These are phyloP conservation scores for Astrothelium macrocarpum DNA, from an alignment of 495 filamentous ascomycete genomes.

Conservation along the genomic window DNA sequence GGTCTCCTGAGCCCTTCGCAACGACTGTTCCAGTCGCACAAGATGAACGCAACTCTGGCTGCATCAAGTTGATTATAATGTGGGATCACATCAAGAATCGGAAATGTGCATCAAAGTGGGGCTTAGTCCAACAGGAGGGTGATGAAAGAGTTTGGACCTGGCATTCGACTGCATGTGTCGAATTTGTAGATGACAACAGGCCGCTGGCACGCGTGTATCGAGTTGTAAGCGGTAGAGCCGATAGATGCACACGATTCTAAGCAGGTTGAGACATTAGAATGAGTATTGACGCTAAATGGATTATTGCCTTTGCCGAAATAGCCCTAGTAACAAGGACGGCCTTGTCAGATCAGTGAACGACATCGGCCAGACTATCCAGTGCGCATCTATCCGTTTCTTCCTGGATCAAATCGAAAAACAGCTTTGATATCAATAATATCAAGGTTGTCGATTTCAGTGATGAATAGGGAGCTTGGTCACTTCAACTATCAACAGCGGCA, in stretches of 20 bases:
- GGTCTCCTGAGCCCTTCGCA: too few relatives aligned
- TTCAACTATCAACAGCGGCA: too few relatives aligned
- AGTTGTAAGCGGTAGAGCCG: constrained; percentile 14
- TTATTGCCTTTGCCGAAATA: constrained; percentile 34
- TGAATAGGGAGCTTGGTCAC: too few relatives aligned
- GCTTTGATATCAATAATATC: too few relatives aligned
- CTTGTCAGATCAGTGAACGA: too few relatives aligned
- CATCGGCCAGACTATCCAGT: too few relatives aligned
- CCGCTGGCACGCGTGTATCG: not conserved
- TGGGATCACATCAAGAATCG: constrained; percentile 20
- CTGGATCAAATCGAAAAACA: too few relatives aligned
- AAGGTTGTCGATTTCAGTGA: too few relatives aligned
- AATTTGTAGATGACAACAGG: constrained; percentile 10
- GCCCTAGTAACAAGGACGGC: too few relatives aligned
- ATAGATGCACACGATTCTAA: constrained; percentile 20
- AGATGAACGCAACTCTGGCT: too few relatives aligned
- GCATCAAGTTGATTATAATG: constrained; percentile 33
- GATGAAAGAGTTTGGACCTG: not conserved
- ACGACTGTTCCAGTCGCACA: too few relatives aligned
- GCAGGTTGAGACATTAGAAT: constrained; percentile 22
- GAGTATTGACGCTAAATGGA: constrained; percentile 38
- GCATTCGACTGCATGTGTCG: not conserved
- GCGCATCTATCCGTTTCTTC: too few relatives aligned
- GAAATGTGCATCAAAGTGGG: constrained; percentile 13
- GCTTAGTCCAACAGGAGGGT: not conserved